phyloP scores from a whole-genome alignment of 2,329 filamentous ascomycete species.

The Didymella pomorum region DNA sequence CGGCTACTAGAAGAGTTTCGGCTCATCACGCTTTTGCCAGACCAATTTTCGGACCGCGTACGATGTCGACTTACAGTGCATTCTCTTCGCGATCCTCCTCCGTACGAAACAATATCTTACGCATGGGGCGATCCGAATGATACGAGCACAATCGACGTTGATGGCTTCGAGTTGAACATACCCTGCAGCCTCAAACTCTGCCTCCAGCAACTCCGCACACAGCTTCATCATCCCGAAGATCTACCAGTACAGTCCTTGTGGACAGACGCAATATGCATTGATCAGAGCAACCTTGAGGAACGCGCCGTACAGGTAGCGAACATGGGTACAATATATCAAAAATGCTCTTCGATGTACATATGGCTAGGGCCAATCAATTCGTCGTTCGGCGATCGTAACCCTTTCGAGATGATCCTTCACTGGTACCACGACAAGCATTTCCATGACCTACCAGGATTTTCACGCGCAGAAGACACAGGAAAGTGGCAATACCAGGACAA shows the following conservation, averaged over 20 bases:
- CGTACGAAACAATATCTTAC: slow-evolving; percentile 9
- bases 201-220: slow-evolving; percentile 1
- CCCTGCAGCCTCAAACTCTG: slow-evolving; percentile 4
- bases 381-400: neutral
- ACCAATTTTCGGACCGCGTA: neutral
- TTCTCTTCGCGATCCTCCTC: neutral
- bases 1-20: neutral
- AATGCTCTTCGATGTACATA: slow-evolving; percentile 6
- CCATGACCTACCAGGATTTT: slow-evolving; percentile 4
- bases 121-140: slow-evolving; percentile 10
- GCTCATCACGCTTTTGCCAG: neutral
- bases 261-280: slow-evolving; percentile 25
- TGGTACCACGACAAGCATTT: slow-evolving; percentile 4
- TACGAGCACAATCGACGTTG: neutral
- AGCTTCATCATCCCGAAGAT: neutral
- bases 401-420: slow-evolving; percentile 6
- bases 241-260: slow-evolving; percentile 2
- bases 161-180: neutral
- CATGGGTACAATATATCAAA: slow-evolving; percentile 22
- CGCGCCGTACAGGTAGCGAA: slow-evolving; percentile 15
- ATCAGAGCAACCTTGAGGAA: slow-evolving; percentile 20
- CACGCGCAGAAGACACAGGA: neutral
- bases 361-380: slow-evolving; percentile 26
- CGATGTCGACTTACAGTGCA: slow-evolving; percentile 5
- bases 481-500: slow-evolving; percentile 1